A percentile compares a stretch with the other conserved stretches of the same genome.
Evolutionary conservation across 805 yeast genomes (phyloP).

Genomic region (Metschnikowia matae): DNA sequence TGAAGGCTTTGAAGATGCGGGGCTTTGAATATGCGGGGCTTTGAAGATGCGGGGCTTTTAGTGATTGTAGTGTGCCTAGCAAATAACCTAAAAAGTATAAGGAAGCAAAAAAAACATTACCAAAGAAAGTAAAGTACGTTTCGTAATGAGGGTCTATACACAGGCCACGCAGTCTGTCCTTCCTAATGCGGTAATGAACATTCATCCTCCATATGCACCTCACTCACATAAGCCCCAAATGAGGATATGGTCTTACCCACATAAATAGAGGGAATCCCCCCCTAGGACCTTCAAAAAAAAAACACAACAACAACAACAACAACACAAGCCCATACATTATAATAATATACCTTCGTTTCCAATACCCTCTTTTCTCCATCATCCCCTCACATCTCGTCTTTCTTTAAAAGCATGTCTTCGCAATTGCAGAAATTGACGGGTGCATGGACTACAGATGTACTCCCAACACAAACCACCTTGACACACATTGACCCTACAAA

Average conservation of each 20-base stretch:
- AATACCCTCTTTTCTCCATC: neutral
- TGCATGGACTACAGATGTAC: constrained; percentile 17
- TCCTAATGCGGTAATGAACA: neutral
- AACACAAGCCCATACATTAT: neutral
- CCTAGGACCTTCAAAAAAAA: too few species aligned
- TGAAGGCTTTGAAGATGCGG: neutral
- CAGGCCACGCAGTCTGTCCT: neutral
- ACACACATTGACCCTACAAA: constrained; percentile 17
- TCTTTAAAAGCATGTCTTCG: neutral
- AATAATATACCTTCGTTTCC: neutral
- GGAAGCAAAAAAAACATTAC: neutral
- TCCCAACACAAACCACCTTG: constrained; percentile 18
- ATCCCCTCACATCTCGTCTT: too few species aligned
- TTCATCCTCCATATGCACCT: neutral
- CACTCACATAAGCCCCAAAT: neutral
- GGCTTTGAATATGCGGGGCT: too few species aligned
- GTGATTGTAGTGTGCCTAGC: neutral
- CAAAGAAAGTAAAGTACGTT: neutral
- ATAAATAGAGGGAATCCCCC: neutral
- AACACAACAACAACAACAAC: too few species aligned
- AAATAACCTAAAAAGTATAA: neutral
- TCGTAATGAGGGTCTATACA: neutral
- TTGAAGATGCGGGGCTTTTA: neutral
- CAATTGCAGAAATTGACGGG: constrained; percentile 14
- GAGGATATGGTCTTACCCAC: neutral